Percentiles rank a stretch among this genome's conserved stretches.
These are phyloP conservation scores for Heritiera fomes DNA, from an alignment of 345 rosid species.

Conservation along the genomic window DNA sequence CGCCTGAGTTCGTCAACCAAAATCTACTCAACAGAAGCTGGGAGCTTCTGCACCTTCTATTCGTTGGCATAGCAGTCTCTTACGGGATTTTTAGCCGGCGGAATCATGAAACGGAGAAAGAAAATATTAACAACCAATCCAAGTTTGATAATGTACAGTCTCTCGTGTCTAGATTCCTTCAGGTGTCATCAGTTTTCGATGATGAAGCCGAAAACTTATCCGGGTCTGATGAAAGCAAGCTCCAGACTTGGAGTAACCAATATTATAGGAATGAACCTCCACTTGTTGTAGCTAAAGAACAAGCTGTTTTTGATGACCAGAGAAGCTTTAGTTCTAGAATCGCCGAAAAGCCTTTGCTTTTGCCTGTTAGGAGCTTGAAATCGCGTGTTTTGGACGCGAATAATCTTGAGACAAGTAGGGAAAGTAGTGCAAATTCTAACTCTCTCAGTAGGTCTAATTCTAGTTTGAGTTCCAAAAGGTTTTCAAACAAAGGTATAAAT, in stretches of 20 bases:
- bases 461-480: constrained; percentile 41
- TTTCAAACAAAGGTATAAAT: constrained; percentile 23
- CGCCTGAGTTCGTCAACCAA: constrained; percentile 86
- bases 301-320: constrained; percentile 40
- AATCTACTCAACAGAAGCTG: constrained; percentile 57
- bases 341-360: constrained; percentile 67
- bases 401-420: constrained; percentile 25
- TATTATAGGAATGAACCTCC: constrained; percentile 59
- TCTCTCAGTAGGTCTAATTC: constrained; percentile 35
- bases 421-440: constrained; percentile 22
- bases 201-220: constrained; percentile 51
- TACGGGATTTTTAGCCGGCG: constrained; percentile 86
- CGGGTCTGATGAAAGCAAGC: constrained; percentile 40
- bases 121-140: constrained; percentile 36
- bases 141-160: constrained; percentile 59
- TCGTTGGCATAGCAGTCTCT: constrained; percentile 95
- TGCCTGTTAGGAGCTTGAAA: constrained; percentile 86
- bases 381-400: constrained; percentile 47
- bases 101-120: constrained; percentile 50
- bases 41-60: constrained; percentile 91
- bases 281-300: constrained; percentile 50
- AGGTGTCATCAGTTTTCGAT: constrained; percentile 79
- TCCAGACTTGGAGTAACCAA: constrained; percentile 76
- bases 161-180: constrained; percentile 72
- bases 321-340: constrained; percentile 33